Evolutionary conservation across 2,329 filamentous ascomycete species (phyloP).

Genomic region (Aspergillus unguis): DNA sequence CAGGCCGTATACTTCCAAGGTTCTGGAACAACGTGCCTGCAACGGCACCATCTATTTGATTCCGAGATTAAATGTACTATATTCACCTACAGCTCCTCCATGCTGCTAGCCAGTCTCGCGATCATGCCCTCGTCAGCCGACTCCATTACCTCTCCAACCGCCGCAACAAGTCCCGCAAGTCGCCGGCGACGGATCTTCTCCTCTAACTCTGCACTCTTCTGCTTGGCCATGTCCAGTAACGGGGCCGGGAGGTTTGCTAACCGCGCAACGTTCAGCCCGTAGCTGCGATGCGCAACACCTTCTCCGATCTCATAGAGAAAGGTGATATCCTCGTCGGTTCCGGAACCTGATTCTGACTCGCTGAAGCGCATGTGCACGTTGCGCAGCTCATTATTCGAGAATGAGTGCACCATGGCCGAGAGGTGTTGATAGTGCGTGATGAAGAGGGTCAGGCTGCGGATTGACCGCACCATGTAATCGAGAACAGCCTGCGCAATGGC

Average conservation of each 20-base stretch:
- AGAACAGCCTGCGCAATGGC: constrained; percentile 93
- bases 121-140: constrained; percentile 24
- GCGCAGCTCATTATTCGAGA: constrained; percentile 62
- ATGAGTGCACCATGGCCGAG: constrained; percentile 66
- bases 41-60: not conserved
- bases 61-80: not conserved
- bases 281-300: constrained; percentile 88
- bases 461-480: constrained; percentile 72
- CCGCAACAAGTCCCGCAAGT: constrained; percentile 42
- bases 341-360: constrained; percentile 48
- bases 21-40: no score
- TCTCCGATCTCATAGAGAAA: constrained; percentile 92
- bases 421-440: constrained; percentile 97
- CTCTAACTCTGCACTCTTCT: constrained; percentile 78
- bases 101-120: constrained; percentile 31
- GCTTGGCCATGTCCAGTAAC: constrained; percentile 74
- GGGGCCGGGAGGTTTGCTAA: constrained; percentile 75
- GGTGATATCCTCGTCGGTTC: constrained; percentile 73
- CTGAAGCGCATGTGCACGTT: constrained; percentile 96
- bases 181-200: constrained; percentile 63
- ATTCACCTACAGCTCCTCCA: constrained; percentile 29
- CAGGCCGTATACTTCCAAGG: no score
- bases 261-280: constrained; percentile 88
- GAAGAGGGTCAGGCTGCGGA: constrained; percentile 79
- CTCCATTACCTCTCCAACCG: constrained; percentile 29